phyloP scores from a whole-genome alignment of 192 early-diverging fungal species.

The Linnemannia hyalina region DNA sequence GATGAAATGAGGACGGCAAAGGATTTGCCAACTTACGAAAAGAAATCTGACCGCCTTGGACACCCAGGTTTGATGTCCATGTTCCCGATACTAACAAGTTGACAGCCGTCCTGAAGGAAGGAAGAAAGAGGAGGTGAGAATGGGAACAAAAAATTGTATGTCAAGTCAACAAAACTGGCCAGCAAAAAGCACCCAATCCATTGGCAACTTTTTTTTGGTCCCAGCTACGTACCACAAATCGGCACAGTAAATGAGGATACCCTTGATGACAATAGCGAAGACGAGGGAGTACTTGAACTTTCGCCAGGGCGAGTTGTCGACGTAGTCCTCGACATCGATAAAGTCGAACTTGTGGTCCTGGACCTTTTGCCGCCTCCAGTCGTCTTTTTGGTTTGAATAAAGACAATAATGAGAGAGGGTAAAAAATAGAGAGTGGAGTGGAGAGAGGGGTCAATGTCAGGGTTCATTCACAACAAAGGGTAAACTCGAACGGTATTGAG shows the following conservation, averaged over 20 bases:
- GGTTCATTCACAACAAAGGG: conserved; percentile 10
- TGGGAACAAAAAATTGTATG: not conserved
- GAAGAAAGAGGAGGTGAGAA: not conserved
- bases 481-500: not conserved
- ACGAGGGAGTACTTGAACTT: conserved; percentile 69
- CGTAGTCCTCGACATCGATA: conserved; percentile 84
- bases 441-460: not conserved
- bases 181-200: not conserved
- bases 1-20: no score
- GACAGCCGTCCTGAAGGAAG: conserved; percentile 40
- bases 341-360: conserved; percentile 92
- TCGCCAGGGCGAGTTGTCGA: conserved; percentile 51
- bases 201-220: not conserved
- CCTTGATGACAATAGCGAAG: conserved; percentile 77
- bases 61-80: conserved; percentile 30
- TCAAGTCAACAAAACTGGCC: not conserved
- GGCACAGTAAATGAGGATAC: conserved; percentile 82
- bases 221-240: conserved; percentile 73
- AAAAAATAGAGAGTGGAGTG: not conserved
- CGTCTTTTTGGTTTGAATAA: conserved; percentile 44
- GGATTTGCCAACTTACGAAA: not conserved
- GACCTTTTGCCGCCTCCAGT: conserved; percentile 85
- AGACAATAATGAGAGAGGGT: not conserved
- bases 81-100: conserved; percentile 37
- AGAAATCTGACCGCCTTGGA: conserved; percentile 2